A percentile compares a stretch with the other conserved stretches of the same genome.
Evolutionary conservation across 2,329 filamentous ascomycete species (phyloP).

Genomic region (Penicillium sclerotiorum): DNA sequence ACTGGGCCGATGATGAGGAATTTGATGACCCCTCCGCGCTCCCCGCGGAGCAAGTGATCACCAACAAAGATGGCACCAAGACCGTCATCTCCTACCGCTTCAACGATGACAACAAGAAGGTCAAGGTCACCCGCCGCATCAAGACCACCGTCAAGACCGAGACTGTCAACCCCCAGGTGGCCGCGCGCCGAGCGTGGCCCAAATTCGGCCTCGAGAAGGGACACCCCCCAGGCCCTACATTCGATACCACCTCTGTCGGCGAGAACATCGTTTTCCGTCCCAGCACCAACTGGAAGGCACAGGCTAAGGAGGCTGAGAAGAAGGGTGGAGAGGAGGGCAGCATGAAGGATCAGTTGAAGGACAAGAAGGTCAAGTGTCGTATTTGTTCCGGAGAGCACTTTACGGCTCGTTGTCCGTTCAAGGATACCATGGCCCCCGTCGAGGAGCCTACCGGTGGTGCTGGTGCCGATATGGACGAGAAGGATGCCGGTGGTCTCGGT

Average conservation of each 20-base stretch:
- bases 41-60: conserved; percentile 82
- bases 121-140: conserved; percentile 96
- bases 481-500: conserved; percentile 59
- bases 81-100: conserved; percentile 87
- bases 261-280: conserved; percentile 99
- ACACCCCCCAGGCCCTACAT: conserved; percentile 77
- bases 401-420: conserved; percentile 98
- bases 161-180: conserved; percentile 93
- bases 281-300: conserved; percentile 89
- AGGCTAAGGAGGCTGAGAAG: conserved; percentile 70
- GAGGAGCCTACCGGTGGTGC: conserved; percentile 45
- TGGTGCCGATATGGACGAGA: conserved; percentile 50
- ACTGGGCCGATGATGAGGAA: conserved; percentile 92
- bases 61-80: conserved; percentile 98
- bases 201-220: conserved; percentile 93
- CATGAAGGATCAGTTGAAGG: conserved; percentile 75
- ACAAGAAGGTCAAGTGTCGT: conserved; percentile 99
- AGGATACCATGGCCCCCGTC: conserved; percentile 91
- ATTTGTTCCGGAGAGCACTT: conserved; percentile 99
- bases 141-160: conserved; percentile 89
- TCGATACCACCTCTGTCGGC: conserved; percentile 88
- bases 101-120: conserved; percentile 92
- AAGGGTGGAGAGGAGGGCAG: conserved; percentile 59
- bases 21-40: conserved; percentile 85
- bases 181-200: conserved; percentile 86